phyloP scores from a whole-genome alignment of 169 alveolate genomes.

The Cryptosporidium tyzzeri region DNA sequence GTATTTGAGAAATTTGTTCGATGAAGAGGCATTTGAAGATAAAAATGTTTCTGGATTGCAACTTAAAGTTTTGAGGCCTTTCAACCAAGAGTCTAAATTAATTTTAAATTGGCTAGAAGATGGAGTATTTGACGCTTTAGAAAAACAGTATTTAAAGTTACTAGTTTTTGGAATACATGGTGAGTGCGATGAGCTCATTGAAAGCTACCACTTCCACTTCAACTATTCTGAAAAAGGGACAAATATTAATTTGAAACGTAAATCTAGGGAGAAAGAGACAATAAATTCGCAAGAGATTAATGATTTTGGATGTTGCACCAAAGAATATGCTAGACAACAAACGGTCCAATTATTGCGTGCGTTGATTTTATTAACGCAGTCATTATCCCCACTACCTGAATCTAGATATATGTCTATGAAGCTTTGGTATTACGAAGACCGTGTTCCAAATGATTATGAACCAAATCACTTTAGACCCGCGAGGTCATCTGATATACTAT shows the following conservation, averaged over 20 bases:
- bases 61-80: slow-evolving; percentile 79
- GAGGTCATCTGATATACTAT: slow-evolving; percentile 77
- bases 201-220: slow-evolving; percentile 81
- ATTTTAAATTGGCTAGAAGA: slow-evolving; percentile 86
- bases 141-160: slow-evolving; percentile 81
- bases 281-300: slow-evolving; percentile 69
- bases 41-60: slow-evolving; percentile 80
- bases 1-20: slow-evolving; percentile 80
- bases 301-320: slow-evolving; percentile 78
- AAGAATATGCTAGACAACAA: slow-evolving; percentile 79
- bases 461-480: slow-evolving; percentile 86
- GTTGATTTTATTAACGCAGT: slow-evolving; percentile 84
- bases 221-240: slow-evolving; percentile 77
- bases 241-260: slow-evolving; percentile 66
- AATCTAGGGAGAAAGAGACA: slow-evolving; percentile 48
- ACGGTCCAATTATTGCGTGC: slow-evolving; percentile 82
- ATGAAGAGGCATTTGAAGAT: slow-evolving; percentile 82
- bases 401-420: slow-evolving; percentile 85
- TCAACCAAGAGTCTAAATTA: slow-evolving; percentile 79
- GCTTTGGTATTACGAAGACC: slow-evolving; percentile 84
- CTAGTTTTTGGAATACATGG: slow-evolving; percentile 84
- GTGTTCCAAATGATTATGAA: slow-evolving; percentile 85
- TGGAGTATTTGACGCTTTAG: slow-evolving; percentile 88
- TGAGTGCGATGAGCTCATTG: slow-evolving; percentile 83
- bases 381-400: slow-evolving; percentile 87